Conservation (phyloP, 495 filamentous ascomycete genomes). For the Penicillium subrubescens region DNA sequence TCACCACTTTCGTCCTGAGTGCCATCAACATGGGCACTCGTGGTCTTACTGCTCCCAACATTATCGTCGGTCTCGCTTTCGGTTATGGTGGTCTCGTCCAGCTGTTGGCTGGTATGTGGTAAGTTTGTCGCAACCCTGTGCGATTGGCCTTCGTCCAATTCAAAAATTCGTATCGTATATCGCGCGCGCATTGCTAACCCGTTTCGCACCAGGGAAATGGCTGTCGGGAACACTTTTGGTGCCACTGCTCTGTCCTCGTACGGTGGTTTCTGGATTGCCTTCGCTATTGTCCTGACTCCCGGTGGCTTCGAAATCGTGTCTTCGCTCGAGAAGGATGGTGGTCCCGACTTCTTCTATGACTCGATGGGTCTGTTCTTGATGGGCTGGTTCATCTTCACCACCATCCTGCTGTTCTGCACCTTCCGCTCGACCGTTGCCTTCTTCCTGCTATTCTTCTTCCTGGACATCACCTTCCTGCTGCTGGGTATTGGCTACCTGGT, state of each 20-base stretch:
- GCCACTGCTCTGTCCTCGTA: conserved; percentile 95
- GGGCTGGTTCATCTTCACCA: conserved; percentile 99
- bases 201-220: conserved; percentile 79
- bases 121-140: conserved; percentile 43
- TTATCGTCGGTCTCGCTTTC: conserved; percentile 71
- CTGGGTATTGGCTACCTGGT: conserved; percentile 76
- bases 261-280: conserved; percentile 96
- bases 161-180: not conserved
- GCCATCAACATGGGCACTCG: conserved; percentile 76
- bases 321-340: conserved; percentile 13
- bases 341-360: conserved; percentile 52
- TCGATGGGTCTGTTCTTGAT: conserved; percentile 86
- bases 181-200: not conserved
- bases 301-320: conserved; percentile 64
- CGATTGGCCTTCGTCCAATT: not conserved
- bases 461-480: conserved; percentile 90
- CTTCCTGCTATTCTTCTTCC: conserved; percentile 91
- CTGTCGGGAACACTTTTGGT: conserved; percentile 96
- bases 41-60: conserved; percentile 60
- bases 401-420: conserved; percentile 83
- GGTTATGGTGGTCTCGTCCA: conserved; percentile 90
- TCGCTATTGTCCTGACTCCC: conserved; percentile 85
- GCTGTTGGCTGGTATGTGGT: conserved; percentile 97
- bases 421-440: conserved; percentile 93
- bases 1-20: conserved; percentile 93